A percentile compares a stretch with the other conserved stretches of the same genome.
These are phyloP conservation scores for Lanmaoa rubissima DNA, from an alignment of 768 basidiomycete genomes.

Conservation along the genomic window DNA sequence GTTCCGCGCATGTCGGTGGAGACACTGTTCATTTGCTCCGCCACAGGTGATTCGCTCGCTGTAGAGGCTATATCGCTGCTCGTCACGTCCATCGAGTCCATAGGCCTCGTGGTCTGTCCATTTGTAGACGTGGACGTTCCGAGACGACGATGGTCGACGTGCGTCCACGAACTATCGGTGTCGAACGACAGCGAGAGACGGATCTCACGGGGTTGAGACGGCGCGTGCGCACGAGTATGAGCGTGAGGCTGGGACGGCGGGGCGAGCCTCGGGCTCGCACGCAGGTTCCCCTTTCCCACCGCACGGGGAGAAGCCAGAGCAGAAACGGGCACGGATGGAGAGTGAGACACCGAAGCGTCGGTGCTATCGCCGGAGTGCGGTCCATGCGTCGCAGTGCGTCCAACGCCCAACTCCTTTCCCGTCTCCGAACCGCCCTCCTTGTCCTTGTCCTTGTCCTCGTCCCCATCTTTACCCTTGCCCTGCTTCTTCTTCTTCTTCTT, in stretches of 20 bases:
- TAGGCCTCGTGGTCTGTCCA: constrained; percentile 6
- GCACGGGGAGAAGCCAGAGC: not conserved
- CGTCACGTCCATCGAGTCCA: constrained; percentile 35
- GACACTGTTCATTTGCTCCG: constrained; percentile 32
- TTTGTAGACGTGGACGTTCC: constrained; percentile 11
- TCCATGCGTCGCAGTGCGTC: not conserved
- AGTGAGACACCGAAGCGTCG: constrained; percentile 10
- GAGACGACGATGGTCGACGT: constrained; percentile 48
- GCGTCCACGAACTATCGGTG: constrained; percentile 70
- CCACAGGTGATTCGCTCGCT: constrained; percentile 41
- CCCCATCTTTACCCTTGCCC: not conserved
- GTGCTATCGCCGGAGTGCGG: constrained; percentile 18
- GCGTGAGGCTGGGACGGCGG: constrained; percentile 26
- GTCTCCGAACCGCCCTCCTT: constrained; percentile 4
- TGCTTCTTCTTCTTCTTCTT: constrained; percentile 31
- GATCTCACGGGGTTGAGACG: constrained; percentile 16
- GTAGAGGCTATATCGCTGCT: constrained; percentile 56
- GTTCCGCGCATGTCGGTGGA: constrained; percentile 31
- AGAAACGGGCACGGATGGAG: not conserved
- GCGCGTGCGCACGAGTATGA: not conserved
- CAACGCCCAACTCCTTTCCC: constrained; percentile 6
- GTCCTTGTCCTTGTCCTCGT: not conserved
- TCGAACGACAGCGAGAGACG: constrained; percentile 32
- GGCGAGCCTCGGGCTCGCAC: constrained; percentile 3
- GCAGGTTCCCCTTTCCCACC: not conserved